Base-by-base conservation (phyloP, 1,139 yeast genomes). In the Citeromyces hawaiiensis region DNA sequence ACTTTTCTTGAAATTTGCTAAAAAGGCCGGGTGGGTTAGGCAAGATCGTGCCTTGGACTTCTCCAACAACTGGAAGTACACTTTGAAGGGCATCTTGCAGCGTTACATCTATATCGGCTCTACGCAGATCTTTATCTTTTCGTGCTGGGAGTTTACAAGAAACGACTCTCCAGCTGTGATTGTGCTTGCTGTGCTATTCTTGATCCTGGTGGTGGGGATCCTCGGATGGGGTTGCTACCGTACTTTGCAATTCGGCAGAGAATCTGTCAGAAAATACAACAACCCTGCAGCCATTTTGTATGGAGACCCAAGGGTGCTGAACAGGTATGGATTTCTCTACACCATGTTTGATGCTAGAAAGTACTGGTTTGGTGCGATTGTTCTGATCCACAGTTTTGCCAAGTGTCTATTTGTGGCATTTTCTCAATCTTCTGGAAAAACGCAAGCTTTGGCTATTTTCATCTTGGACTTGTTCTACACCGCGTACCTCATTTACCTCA, bases 221-320 rank as follows among this genome's bases (percentile, higher is more conserved):
- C 66, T 82, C 62, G 59, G 64, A 2, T 78, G 76, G 70, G 66
- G 83, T 4, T 69, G 72, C 43, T 76, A 62, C 57, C 74, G 77
- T 59, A 76, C 83, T 5, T 52, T 68, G 41, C 51, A 54, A 23
- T 74, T 72, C 54, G 94, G 86, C 21, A 63, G 56, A 38, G 55
- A 54, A 42, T 82, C 93, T 0, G 60, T 74, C 38, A 48, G 51
- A 36, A 55, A 65, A 39, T 77, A 67, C 53, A 70, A 72, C 39
- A 82, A 82, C 52, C 87, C 94, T 0, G 93, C 93, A 31, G 88
- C 88, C 27, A 57, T 79, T 40, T 62, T 83, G 38, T 83, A 82
- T 52, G 91, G 93, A 47, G 81, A 82, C 48, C 63, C 72, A 37
- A 64, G 61, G 36, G 65, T 82, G 36, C 67, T 82, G 51, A 68